Evolutionary conservation across 352 stramenopile genomes (phyloP).

Genomic region (Phytophthora macrochlamydospora): DNA sequence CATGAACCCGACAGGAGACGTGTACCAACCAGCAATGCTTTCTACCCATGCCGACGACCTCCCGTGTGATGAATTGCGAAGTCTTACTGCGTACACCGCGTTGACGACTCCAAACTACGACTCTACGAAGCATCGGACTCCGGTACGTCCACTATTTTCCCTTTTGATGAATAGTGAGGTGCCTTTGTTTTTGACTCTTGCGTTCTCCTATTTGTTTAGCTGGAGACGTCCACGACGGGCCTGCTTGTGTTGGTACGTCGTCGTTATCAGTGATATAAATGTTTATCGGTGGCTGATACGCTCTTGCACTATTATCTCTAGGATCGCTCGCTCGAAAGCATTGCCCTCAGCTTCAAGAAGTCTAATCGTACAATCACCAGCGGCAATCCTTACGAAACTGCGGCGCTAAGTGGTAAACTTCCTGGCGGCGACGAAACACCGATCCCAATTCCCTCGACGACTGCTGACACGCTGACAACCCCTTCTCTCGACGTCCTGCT

Average conservation of each 20-base stretch:
- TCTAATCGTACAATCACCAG: constrained; percentile 36
- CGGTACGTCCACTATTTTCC: constrained; percentile 24
- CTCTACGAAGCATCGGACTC: constrained; percentile 29
- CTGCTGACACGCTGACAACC: constrained; percentile 38
- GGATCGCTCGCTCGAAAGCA: constrained; percentile 65
- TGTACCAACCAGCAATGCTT: constrained; percentile 53
- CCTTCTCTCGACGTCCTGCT: constrained; percentile 67
- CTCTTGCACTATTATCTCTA: constrained; percentile 17
- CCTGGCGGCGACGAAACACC: constrained; percentile 16
- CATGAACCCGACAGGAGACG: constrained; percentile 56
- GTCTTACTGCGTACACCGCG: constrained; percentile 55
- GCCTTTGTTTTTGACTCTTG: not conserved
- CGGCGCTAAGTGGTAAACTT: constrained; percentile 30
- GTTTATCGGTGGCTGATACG: constrained; percentile 3
- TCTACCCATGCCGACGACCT: constrained; percentile 26
- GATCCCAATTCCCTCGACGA: constrained; percentile 32
- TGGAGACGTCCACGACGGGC: constrained; percentile 37
- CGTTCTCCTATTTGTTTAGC: constrained; percentile 19
- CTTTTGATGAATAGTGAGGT: constrained; percentile 2
- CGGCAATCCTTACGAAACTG: constrained; percentile 55
- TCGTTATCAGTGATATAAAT: not conserved
- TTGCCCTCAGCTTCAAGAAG: constrained; percentile 53
- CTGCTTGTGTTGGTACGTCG: constrained; percentile 53
- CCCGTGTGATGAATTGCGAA: constrained; percentile 45
- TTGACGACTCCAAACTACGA: constrained; percentile 51